Evolutionary conservation across 441 rosid genomes (phyloP).

Genomic region (Gossypium gossypioides): DNA sequence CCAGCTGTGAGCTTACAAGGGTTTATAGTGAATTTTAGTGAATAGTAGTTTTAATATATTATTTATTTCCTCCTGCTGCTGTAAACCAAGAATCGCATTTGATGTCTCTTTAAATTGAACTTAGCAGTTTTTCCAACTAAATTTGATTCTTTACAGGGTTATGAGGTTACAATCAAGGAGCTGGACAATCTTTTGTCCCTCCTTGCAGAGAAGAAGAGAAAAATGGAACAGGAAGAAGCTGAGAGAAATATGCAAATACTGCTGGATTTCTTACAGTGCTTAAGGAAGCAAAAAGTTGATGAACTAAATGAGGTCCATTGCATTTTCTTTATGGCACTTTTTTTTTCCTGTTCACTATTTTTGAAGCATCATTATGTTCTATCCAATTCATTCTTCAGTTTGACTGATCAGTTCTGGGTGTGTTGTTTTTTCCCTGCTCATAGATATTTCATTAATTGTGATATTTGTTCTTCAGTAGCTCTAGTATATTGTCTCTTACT

Average conservation of each 20-base stretch:
- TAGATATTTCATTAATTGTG: neutral
- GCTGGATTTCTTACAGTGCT: constrained; percentile 72
- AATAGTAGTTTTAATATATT: neutral
- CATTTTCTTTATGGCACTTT: neutral
- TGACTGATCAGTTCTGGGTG: neutral
- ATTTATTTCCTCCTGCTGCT: neutral
- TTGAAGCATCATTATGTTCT: neutral
- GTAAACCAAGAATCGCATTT: neutral
- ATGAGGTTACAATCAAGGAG: constrained; percentile 82
- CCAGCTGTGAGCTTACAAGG: neutral
- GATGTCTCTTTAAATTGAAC: neutral
- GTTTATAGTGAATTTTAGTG: neutral
- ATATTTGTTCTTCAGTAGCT: neutral
- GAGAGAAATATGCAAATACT: constrained; percentile 98
- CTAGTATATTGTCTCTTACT: neutral
- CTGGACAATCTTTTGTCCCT: constrained; percentile 59
- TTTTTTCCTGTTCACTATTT: constrained; percentile 1
- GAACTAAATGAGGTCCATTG: constrained; percentile 73
- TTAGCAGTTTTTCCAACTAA: neutral
- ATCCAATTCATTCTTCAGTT: constrained; percentile 7
- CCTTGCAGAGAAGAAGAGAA: constrained; percentile 84
- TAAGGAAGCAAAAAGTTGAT: constrained; percentile 83
- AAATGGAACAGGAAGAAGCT: constrained; percentile 97
- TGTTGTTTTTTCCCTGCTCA: neutral
- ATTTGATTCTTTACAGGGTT: constrained; percentile 55